Percentiles rank a stretch among this genome's conserved stretches.
These are phyloP conservation scores for Prototheca cutis DNA, from an alignment of 163 green algal species.

Conservation along the genomic window DNA sequence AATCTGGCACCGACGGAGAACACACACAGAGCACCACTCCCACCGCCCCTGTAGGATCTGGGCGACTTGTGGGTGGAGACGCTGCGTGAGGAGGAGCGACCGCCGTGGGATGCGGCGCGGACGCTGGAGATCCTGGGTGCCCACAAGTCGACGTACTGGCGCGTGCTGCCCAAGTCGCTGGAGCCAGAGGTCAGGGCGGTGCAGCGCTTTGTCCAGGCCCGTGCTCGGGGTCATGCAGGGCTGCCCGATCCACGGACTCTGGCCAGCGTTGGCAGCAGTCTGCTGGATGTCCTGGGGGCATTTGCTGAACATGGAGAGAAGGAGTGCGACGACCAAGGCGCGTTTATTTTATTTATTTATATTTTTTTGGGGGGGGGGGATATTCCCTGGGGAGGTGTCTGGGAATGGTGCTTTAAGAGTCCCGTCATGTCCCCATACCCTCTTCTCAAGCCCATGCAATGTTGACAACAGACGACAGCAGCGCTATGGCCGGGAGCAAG, in stretches of 20 bases:
- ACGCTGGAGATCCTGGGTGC: slow-evolving; percentile 9
- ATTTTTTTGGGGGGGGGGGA: too few species aligned
- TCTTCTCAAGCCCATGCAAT: too few species aligned
- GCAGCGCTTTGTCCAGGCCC: neutral
- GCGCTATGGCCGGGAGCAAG: too few species aligned
- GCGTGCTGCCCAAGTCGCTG: neutral
- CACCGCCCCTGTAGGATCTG: slow-evolving; percentile 11
- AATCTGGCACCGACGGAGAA: too few species aligned
- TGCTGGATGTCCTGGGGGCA: neutral
- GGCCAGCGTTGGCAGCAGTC: neutral
- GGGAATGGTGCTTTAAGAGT: too few species aligned
- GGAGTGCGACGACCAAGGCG: too few species aligned
- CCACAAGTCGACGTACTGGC: slow-evolving; percentile 3
- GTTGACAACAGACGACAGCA: too few species aligned
- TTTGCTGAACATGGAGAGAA: neutral
- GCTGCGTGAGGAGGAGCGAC: neutral
- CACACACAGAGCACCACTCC: too few species aligned
- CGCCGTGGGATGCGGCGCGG: slow-evolving; percentile 11
- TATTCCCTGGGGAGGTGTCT: too few species aligned
- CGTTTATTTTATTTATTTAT: too few species aligned
- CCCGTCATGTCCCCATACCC: too few species aligned
- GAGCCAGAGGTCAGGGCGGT: neutral
- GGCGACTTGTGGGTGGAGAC: slow-evolving; percentile 17
- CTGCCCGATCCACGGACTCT: neutral
- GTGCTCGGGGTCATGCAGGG: neutral